Evolutionary conservation across 768 basidiomycete species (phyloP).

Genomic region (Mycena amicta): DNA sequence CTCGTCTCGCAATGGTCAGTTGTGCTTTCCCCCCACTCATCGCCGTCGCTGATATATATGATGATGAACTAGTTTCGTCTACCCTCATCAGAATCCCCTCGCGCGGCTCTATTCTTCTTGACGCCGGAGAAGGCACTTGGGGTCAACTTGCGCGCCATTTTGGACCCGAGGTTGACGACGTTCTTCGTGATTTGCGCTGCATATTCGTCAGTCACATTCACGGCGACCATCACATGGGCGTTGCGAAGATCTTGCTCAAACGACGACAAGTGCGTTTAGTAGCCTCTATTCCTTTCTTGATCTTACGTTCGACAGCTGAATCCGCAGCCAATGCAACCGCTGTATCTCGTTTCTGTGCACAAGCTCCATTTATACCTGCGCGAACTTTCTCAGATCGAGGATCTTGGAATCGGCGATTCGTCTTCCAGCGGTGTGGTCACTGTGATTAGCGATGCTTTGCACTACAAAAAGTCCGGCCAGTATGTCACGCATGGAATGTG

Average conservation of each 20-base stretch:
- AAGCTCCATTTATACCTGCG: slow-evolving; percentile 65
- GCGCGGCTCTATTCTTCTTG: slow-evolving; percentile 77
- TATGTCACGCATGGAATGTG: slow-evolving; percentile 45
- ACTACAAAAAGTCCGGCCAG: slow-evolving; percentile 41
- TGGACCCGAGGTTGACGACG: slow-evolving; percentile 62
- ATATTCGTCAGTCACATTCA: slow-evolving; percentile 91
- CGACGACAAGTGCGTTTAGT: slow-evolving; percentile 56
- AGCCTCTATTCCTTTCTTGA: background rate
- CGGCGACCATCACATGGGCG: slow-evolving; percentile 89
- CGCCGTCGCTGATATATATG: no score
- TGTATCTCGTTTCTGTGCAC: slow-evolving; percentile 71
- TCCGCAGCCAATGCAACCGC: slow-evolving; percentile 59
- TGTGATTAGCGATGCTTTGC: slow-evolving; percentile 57
- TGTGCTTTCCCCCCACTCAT: no score
- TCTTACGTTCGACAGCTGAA: slow-evolving; percentile 51
- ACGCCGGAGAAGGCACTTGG: slow-evolving; percentile 91
- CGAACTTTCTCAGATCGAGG: slow-evolving; percentile 73
- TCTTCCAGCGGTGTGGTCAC: slow-evolving; percentile 55
- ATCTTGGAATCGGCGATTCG: slow-evolving; percentile 59
- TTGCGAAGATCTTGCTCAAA: slow-evolving; percentile 72
- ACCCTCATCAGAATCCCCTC: slow-evolving; percentile 77
- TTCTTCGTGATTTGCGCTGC: slow-evolving; percentile 71
- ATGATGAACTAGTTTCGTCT: slow-evolving; percentile 73
- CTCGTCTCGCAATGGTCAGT: slow-evolving; percentile 83
- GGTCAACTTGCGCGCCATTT: slow-evolving; percentile 84